A percentile compares a stretch with the other conserved stretches of the same genome.
Conservation (phyloP, 371 early-diverging fungal genomes). For the Coemansia sp. region DNA sequence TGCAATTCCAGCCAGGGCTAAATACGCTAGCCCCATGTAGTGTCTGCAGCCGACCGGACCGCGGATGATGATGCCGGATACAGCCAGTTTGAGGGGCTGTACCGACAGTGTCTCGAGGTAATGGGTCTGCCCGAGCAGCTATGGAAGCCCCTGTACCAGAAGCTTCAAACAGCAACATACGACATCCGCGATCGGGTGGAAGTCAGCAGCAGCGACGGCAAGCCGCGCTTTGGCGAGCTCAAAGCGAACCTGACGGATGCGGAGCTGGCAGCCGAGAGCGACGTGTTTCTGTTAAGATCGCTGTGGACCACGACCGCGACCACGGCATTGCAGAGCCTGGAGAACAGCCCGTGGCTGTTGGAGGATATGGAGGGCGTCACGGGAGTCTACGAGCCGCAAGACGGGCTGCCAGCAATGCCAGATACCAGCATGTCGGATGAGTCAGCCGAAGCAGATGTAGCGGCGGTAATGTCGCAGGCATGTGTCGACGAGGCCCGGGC, state of each 20-base stretch:
- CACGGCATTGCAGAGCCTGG: conserved; percentile 58
- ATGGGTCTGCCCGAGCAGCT: conserved; percentile 32
- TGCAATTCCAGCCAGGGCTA: too few species aligned
- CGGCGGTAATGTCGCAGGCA: conserved; percentile 63
- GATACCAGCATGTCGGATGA: conserved; percentile 2
- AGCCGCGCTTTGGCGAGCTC: conserved; percentile 12
- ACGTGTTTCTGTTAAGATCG: conserved; percentile 70
- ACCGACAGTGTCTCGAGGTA: conserved; percentile 40
- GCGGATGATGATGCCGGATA: conserved; percentile 5
- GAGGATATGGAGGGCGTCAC: conserved; percentile 67
- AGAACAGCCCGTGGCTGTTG: conserved; percentile 56
- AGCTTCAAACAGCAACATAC: conserved; percentile 20
- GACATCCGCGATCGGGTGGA: conserved; percentile 38
- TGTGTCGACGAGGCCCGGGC: conserved; percentile 60
- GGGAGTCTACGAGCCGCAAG: conserved; percentile 57
- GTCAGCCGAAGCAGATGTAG: conserved; percentile 53
- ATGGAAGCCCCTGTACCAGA: conserved; percentile 34
- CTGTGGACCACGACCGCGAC: conserved; percentile 73
- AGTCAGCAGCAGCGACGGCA: conserved; percentile 8
- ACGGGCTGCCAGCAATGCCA: conserved; percentile 26
- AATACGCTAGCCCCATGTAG: too few species aligned
- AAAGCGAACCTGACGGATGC: conserved; percentile 22
- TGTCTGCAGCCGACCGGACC: too few species aligned
- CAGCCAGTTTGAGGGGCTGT: conserved; percentile 36
- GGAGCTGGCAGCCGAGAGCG: conserved; percentile 48